phyloP scores from a whole-genome alignment of 306 rosid species.

The Hylodesmum podocarpum region DNA sequence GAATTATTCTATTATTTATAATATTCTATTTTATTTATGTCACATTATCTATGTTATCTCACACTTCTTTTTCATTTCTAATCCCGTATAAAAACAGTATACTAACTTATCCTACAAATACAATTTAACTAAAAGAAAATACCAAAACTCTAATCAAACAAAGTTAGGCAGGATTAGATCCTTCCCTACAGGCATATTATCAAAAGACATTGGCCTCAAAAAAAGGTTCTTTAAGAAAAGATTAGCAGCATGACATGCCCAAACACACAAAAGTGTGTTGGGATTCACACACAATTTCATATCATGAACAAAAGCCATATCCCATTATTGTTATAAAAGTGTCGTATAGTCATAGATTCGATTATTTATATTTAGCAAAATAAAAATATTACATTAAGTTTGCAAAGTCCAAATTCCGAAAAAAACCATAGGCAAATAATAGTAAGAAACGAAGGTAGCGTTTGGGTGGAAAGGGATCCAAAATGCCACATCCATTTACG shows the following conservation, averaged over 20 bases:
- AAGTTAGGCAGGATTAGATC: slow-evolving; percentile 39
- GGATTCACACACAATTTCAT: slow-evolving; percentile 14
- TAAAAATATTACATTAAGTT: background rate
- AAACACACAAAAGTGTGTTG: slow-evolving; percentile 40
- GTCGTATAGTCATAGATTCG: background rate
- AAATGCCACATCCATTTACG: slow-evolving; percentile 58
- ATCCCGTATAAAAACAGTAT: background rate
- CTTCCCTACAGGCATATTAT: slow-evolving; percentile 37
- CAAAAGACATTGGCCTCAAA: slow-evolving; percentile 28
- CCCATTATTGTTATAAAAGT: slow-evolving; percentile 1
- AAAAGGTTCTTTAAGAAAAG: slow-evolving; percentile 38
- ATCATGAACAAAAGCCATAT: background rate
- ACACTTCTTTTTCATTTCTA: background rate
- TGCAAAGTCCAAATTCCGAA: background rate
- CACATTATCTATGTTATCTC: background rate
- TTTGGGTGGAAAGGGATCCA: slow-evolving; percentile 41
- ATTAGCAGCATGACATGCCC: slow-evolving; percentile 36
- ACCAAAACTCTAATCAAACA: slow-evolving; percentile 30
- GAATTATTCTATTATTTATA: background rate
- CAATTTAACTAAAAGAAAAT: slow-evolving; percentile 27
- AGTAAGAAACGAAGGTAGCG: slow-evolving; percentile 33
- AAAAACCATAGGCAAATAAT: background rate
- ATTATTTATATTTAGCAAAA: background rate
- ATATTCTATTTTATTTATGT: background rate
- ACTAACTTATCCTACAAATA: background rate